phyloP scores from a whole-genome alignment of 495 filamentous ascomycete genomes.

The Xylaria flabelliformis region DNA sequence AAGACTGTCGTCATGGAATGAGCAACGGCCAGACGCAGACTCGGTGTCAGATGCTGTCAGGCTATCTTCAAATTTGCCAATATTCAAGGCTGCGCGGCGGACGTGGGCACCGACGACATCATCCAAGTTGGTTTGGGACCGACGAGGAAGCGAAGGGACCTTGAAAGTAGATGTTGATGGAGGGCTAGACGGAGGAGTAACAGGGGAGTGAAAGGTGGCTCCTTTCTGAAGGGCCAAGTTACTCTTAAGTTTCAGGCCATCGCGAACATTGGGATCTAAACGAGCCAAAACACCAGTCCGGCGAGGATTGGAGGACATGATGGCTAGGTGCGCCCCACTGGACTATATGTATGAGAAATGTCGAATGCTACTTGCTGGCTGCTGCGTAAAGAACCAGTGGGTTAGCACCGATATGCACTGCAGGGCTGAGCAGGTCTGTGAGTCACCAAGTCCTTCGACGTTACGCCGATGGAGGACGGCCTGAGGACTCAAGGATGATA shows the following conservation, averaged over 20 bases:
- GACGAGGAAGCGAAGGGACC: constrained; percentile 60
- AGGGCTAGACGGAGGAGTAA: constrained; percentile 49
- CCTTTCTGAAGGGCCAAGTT: constrained; percentile 64
- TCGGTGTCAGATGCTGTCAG: constrained; percentile 44
- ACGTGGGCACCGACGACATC: constrained; percentile 63
- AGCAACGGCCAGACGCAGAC: constrained; percentile 34
- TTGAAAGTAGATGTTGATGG: constrained; percentile 53
- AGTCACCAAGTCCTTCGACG: constrained; percentile 42
- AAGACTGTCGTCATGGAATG: constrained; percentile 54
- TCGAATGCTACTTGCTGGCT: constrained; percentile 31
- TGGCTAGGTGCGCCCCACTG: constrained; percentile 39
- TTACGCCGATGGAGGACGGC: constrained; percentile 32
- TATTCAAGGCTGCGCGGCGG: constrained; percentile 60
- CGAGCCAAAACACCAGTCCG: constrained; percentile 55
- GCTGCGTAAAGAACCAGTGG: constrained; percentile 37
- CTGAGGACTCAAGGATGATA: constrained; percentile 31
- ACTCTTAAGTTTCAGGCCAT: constrained; percentile 57
- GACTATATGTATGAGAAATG: constrained; percentile 17
- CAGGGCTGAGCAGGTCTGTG: constrained; percentile 39
- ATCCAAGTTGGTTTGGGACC: constrained; percentile 68
- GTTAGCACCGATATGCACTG: constrained; percentile 40
- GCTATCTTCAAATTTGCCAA: constrained; percentile 53
- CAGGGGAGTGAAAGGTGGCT: constrained; percentile 66
- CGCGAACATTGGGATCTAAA: constrained; percentile 43
- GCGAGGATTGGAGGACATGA: constrained; percentile 60